These are phyloP conservation scores for Porpolomopsis calyptriformis DNA, from an alignment of 768 basidiomycete species.

Conservation along the genomic window DNA sequence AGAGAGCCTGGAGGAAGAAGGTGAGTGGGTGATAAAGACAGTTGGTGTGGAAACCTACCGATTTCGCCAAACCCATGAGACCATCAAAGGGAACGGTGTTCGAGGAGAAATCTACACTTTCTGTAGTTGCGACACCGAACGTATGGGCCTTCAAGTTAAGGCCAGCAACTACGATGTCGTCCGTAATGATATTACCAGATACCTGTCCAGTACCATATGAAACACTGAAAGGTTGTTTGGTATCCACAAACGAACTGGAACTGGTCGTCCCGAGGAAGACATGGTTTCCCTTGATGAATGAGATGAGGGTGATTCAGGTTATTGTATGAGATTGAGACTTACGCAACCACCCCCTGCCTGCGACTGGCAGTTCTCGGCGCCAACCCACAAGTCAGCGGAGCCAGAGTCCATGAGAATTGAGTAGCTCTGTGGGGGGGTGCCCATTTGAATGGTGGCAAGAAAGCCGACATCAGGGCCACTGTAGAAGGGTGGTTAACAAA, in stretches of 20 bases:
- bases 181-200: constrained; percentile 50
- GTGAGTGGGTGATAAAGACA: not conserved
- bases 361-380: constrained; percentile 41
- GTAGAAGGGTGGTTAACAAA: not conserved
- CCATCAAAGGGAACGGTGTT: constrained; percentile 51
- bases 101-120: constrained; percentile 51
- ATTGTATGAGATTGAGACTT: constrained; percentile 8
- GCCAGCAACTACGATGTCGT: constrained; percentile 55
- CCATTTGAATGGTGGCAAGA: constrained; percentile 49
- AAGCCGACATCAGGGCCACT: constrained; percentile 41
- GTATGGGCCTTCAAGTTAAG: constrained; percentile 45
- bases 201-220: constrained; percentile 65
- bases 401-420: constrained; percentile 60
- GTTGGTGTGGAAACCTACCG: constrained; percentile 30
- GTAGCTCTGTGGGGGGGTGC: constrained; percentile 52
- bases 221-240: constrained; percentile 41
- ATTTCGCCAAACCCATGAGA: constrained; percentile 68
- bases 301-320: not conserved
- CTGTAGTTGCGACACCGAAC: constrained; percentile 55
- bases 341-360: constrained; percentile 28
- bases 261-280: constrained; percentile 47
- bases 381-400: constrained; percentile 60
- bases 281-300: constrained; percentile 24
- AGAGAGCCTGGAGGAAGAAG: constrained; percentile 35
- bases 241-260: constrained; percentile 53